A percentile compares a stretch with the other conserved stretches of the same genome.
phyloP scores from a whole-genome alignment of 1,139 yeast species.

The Sugiyamaella castrensis region DNA sequence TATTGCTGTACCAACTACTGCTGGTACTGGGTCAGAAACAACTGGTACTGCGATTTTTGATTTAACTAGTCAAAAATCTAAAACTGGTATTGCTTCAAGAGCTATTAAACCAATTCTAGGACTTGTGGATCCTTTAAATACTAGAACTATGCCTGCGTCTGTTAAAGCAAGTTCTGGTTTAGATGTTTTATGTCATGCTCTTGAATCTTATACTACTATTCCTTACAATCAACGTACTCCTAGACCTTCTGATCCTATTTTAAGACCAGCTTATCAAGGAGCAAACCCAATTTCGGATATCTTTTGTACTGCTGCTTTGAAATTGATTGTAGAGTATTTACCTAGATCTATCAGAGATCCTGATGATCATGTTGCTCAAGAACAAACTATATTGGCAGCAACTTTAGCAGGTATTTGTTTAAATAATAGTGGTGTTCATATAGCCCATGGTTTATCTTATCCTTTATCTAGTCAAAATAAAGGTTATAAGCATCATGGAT shows the following conservation, averaged over 20 bases:
- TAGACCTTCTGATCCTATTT: slow-evolving; percentile 39
- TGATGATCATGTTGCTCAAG: slow-evolving; percentile 41
- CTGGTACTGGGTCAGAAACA: slow-evolving; percentile 47
- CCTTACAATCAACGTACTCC: slow-evolving; percentile 42
- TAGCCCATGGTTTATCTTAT: slow-evolving; percentile 43
- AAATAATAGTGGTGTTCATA: slow-evolving; percentile 44
- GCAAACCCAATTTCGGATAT: slow-evolving; percentile 44
- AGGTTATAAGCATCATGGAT: slow-evolving; percentile 40
- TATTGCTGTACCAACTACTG: slow-evolving; percentile 46
- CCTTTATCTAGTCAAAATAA: slow-evolving; percentile 42
- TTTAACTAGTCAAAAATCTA: slow-evolving; percentile 36
- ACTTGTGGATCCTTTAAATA: slow-evolving; percentile 43
- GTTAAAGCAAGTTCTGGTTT: slow-evolving; percentile 46
- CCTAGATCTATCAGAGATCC: slow-evolving; percentile 41
- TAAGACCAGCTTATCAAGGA: slow-evolving; percentile 44
- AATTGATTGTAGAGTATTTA: slow-evolving; percentile 40
- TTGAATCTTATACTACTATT: slow-evolving; percentile 45
- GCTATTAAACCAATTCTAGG: slow-evolving; percentile 42
- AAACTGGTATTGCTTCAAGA: slow-evolving; percentile 43
- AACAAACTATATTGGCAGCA: slow-evolving; percentile 41
- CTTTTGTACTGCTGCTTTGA: slow-evolving; percentile 40
- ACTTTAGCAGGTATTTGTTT: slow-evolving; percentile 45
- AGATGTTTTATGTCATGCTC: slow-evolving; percentile 46
- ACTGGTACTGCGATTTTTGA: slow-evolving; percentile 46
- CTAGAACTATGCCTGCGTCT: slow-evolving; percentile 43